Evolutionary conservation across 768 basidiomycete species (phyloP), one percentile per base, ranked within the genome.

Genomic region (Boletus vinaceobasis): DNA sequence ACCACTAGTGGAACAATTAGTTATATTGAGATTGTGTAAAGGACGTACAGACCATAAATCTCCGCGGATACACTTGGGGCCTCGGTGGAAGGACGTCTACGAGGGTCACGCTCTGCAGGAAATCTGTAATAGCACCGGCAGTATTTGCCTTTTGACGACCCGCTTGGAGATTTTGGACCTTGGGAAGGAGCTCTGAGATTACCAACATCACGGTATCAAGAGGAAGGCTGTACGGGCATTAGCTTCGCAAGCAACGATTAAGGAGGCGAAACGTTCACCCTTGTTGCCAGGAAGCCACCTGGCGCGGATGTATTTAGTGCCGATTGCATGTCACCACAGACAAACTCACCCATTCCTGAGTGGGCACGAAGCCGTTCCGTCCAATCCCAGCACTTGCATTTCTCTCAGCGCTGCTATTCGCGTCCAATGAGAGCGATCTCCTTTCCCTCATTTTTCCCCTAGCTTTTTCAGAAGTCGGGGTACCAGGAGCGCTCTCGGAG

Each of bases 231-330:
- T 19, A 50, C 37, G 38, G 29, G 19, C 26, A 21, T 67, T 21
- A 64, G 47, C 39, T 45, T 45, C 21, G 43, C n/a, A 56, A 43
- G 29, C 13, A 29, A 21, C 36, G n/a, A 48, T 44, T 40, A 48
- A 17, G 21, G 15, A 45, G 47, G 50, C 39, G 48, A 38, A 51
- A 55, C 7, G 21, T 74, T 67, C 60, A 92, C 93, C 95, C 95
- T 79, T 95, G 92, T 62, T 96, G 91, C 96, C 96, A 98, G 2
- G 94, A 94, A 21, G 89, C 82, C 5, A 93, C 88, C 89, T 90
- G 54, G 11, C 21, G 43, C 19, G 19, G 10, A 27, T 11, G 49
- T 46, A 48, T 38, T 58, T 32, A 65, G 43, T 39, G 46, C 29
- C 7, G 8, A 11, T 55, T 15, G 37, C 11, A 3, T 42, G 33